These are phyloP conservation scores for Euclidium syriacum DNA, from an alignment of 345 rosid genomes.

Conservation along the genomic window DNA sequence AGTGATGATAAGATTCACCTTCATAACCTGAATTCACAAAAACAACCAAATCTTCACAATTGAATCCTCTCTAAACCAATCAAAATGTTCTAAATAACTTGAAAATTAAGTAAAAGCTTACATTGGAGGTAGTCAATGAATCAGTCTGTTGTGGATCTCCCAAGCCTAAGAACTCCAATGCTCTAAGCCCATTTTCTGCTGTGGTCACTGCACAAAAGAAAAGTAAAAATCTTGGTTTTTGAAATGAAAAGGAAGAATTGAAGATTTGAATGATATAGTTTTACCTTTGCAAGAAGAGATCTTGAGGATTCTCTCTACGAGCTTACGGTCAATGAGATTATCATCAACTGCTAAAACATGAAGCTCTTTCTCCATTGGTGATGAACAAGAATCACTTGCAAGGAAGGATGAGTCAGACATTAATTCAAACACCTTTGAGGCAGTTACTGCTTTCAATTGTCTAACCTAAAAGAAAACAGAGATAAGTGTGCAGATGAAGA, in stretches of 20 bases:
- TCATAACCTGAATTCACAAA: slow-evolving; percentile 44
- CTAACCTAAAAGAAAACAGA: not conserved
- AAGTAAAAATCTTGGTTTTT: not conserved
- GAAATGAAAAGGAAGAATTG: not conserved
- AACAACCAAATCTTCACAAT: not conserved
- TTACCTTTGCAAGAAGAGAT: slow-evolving; percentile 75
- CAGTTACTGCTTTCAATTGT: not conserved
- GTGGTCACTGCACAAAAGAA: slow-evolving; percentile 54
- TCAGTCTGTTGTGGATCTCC: slow-evolving; percentile 35
- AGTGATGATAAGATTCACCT: slow-evolving; percentile 72
- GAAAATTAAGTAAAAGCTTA: slow-evolving; percentile 7
- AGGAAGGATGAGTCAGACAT: not conserved
- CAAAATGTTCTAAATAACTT: not conserved
- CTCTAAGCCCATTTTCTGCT: slow-evolving; percentile 66
- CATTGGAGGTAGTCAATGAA: slow-evolving; percentile 5
- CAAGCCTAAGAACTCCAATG: slow-evolving; percentile 65
- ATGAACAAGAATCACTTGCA: not conserved
- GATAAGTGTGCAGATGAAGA: slow-evolving; percentile 7
- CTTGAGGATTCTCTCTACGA: slow-evolving; percentile 59
- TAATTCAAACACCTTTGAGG: not conserved
- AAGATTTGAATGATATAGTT: not conserved
- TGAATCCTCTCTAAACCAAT: not conserved
- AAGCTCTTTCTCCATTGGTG: slow-evolving; percentile 29
- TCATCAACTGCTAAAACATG: slow-evolving; percentile 92
- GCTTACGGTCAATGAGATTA: slow-evolving; percentile 60